A percentile compares a stretch with the other conserved stretches of the same genome.
phyloP scores from a whole-genome alignment of 2,329 filamentous ascomycete genomes.

The Aspergillus ochraceoroseus region DNA sequence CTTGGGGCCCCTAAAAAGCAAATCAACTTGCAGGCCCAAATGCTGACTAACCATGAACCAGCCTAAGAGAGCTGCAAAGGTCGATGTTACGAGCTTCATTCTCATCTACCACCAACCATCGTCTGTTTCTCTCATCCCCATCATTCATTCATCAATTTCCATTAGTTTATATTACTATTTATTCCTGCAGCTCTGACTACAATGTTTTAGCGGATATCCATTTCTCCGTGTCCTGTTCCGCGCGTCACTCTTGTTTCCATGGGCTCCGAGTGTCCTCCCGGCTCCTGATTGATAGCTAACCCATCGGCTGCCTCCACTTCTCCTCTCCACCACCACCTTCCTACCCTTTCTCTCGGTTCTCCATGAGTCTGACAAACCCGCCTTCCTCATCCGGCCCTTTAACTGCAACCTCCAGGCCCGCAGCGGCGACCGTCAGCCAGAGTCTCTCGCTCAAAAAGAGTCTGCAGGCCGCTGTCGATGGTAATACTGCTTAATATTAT shows the following conservation, averaged over 20 bases:
- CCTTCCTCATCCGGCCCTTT: constrained; percentile 39
- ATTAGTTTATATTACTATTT: constrained; percentile 2
- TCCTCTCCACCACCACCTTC: constrained; percentile 7
- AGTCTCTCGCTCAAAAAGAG: constrained; percentile 41
- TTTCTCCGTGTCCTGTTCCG: constrained; percentile 7
- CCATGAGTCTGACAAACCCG: constrained; percentile 44
- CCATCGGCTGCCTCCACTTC: constrained; percentile 16
- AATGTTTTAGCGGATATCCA: constrained; percentile 10
- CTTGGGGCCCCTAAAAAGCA: no score
- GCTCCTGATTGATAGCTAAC: constrained; percentile 13
- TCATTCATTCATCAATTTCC: constrained; percentile 10
- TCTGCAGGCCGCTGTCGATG: constrained; percentile 44
- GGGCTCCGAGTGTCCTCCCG: constrained; percentile 10
- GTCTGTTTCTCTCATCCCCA: constrained; percentile 4
- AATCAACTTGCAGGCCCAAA: no score
- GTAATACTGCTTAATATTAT: constrained; percentile 36
- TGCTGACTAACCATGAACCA: constrained; percentile 11
- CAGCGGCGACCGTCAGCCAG: constrained; percentile 28
- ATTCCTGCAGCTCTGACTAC: constrained; percentile 7
- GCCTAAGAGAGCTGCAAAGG: background rate
- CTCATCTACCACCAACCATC: constrained; percentile 7
- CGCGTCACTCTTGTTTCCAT: constrained; percentile 6
- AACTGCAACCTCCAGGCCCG: constrained; percentile 36
- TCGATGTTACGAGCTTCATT: constrained; percentile 1
- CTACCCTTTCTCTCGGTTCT: constrained; percentile 8